These are phyloP conservation scores for Urtica urens DNA, from an alignment of 306 rosid genomes.

Conservation along the genomic window DNA sequence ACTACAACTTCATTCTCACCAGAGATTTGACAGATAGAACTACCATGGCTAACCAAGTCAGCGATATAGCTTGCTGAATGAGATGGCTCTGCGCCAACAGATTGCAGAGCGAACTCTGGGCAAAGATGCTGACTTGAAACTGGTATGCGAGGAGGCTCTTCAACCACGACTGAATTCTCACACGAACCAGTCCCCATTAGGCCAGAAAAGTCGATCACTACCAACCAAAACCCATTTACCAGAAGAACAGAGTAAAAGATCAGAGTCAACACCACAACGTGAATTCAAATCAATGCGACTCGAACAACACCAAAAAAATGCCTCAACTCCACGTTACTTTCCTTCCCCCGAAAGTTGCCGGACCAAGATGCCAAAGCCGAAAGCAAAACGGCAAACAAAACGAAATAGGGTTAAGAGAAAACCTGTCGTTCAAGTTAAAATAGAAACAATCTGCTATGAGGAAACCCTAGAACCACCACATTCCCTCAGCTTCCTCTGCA, in stretches of 20 bases:
- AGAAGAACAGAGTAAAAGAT: conserved; percentile 4
- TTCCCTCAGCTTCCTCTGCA: conserved; percentile 33
- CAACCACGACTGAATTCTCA: conserved; percentile 38
- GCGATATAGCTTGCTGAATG: conserved; percentile 25
- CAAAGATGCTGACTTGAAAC: conserved; percentile 30
- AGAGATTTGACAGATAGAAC: conserved; percentile 18
- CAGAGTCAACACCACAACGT: conserved; percentile 8
- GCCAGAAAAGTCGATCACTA: conserved; percentile 20
- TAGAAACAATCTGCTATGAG: conserved; percentile 14
- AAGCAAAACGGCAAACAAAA: not conserved
- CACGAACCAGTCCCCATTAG: conserved; percentile 51
- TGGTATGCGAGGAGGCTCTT: conserved; percentile 26
- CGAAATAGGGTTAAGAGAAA: conserved; percentile 10
- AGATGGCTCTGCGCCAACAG: conserved; percentile 34
- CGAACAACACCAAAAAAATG: conserved; percentile 17
- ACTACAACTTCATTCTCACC: conserved; percentile 3
- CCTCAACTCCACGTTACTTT: not conserved
- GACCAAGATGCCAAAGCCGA: not conserved
- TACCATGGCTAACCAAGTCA: conserved; percentile 11
- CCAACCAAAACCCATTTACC: conserved; percentile 25
- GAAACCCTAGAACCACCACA: conserved; percentile 58
- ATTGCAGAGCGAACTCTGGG: conserved; percentile 30
- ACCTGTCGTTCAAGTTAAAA: conserved; percentile 21
- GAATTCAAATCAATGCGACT: conserved; percentile 29
- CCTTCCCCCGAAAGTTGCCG: conserved; percentile 4